Conservation (phyloP, 2,329 filamentous ascomycete species). For the Xylaria sp. region DNA sequence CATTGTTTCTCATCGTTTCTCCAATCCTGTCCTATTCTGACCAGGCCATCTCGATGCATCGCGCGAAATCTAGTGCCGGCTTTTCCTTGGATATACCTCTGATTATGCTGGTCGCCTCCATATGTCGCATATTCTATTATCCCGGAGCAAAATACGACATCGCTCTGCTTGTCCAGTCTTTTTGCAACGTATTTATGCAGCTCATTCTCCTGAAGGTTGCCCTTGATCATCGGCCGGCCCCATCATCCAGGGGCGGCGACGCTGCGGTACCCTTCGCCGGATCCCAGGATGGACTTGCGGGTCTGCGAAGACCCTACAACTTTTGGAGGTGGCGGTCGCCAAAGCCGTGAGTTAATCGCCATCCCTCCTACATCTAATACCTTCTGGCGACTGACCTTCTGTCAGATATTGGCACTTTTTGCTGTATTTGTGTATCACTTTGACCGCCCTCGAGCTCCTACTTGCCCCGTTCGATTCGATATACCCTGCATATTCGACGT, state of each 20-base stretch:
- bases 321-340: constrained; percentile 84
- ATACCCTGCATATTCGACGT: constrained; percentile 68
- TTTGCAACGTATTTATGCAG: constrained; percentile 70
- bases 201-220: constrained; percentile 69
- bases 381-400: constrained; percentile 34
- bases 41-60: constrained; percentile 69
- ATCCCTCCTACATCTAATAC: not conserved
- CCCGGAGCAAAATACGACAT: constrained; percentile 69
- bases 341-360: constrained; percentile 62
- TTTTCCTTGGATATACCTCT: constrained; percentile 75
- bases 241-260: constrained; percentile 65
- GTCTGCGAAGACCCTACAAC: constrained; percentile 67
- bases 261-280: constrained; percentile 67
- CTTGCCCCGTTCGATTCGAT: constrained; percentile 61
- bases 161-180: constrained; percentile 67
- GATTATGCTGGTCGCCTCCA: constrained; percentile 73
- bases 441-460: constrained; percentile 70
- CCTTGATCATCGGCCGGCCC: constrained; percentile 68
- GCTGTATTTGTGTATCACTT: constrained; percentile 65
- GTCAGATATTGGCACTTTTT: constrained; percentile 79
- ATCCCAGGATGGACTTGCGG: constrained; percentile 47
- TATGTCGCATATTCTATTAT: constrained; percentile 74
- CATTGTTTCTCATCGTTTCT: constrained; percentile 67
- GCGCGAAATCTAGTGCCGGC: constrained; percentile 66
- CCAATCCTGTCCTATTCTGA: constrained; percentile 70